phyloP scores from a whole-genome alignment of 139 green algal genomes.

The Gonium pectorale region DNA sequence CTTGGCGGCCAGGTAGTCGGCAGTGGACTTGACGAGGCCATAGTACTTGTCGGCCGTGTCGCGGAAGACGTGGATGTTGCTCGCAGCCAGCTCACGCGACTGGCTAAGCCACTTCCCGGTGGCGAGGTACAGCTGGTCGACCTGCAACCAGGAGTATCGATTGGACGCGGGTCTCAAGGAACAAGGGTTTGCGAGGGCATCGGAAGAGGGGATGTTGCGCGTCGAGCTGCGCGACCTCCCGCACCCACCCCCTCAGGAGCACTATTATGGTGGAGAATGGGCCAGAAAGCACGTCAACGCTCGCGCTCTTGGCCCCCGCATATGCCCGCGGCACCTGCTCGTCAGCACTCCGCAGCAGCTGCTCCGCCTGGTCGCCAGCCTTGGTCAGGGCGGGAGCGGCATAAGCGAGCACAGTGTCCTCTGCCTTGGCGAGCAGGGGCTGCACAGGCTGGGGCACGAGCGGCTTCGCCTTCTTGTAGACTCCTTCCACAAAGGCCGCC shows the following conservation, averaged over 20 bases:
- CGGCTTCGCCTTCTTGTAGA: not conserved
- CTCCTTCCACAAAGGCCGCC: slow-evolving; percentile 1
- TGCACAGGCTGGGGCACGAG: not conserved
- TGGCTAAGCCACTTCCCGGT: not conserved
- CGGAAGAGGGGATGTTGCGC: too few species aligned
- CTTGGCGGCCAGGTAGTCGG: not conserved
- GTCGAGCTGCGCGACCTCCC: too few species aligned
- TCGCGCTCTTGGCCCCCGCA: too few species aligned
- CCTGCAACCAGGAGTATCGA: not conserved
- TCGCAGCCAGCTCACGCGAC: not conserved
- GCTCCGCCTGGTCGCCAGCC: slow-evolving; percentile 9
- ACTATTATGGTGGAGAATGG: too few species aligned
- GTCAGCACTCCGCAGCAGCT: slow-evolving; percentile 6
- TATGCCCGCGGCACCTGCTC: slow-evolving; percentile 36
- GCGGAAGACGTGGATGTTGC: slow-evolving; percentile 12
- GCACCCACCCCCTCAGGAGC: too few species aligned
- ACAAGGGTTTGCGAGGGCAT: too few species aligned
- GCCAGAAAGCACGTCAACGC: too few species aligned
- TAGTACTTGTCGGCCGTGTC: slow-evolving; percentile 33
- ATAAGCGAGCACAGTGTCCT: slow-evolving; percentile 20
- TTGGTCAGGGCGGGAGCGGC: not conserved
- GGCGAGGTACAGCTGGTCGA: slow-evolving; percentile 1
- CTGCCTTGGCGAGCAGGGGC: slow-evolving; percentile 7
- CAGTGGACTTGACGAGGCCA: not conserved
- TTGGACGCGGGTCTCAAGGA: too few species aligned